Percentiles rank a stretch among this genome's conserved stretches.
Conservation (phyloP, 495 filamentous ascomycete species). For the Aspergillus conjunctus region DNA sequence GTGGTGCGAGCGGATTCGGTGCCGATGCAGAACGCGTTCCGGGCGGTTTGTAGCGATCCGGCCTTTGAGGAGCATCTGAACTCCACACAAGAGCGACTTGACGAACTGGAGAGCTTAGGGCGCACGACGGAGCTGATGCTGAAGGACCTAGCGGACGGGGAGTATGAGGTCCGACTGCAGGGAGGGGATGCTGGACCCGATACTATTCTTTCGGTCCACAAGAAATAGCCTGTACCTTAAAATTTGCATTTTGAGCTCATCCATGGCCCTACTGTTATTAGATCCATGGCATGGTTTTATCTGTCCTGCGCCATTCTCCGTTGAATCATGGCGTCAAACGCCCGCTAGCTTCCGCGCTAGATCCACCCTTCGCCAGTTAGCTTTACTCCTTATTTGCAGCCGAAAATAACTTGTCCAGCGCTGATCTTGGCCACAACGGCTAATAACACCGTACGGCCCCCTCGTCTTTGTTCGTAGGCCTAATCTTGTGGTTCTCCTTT, state of each 20-base stretch:
- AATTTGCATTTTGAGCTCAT: background rate
- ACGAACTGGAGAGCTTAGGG: conserved; percentile 87
- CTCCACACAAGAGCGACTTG: conserved; percentile 78
- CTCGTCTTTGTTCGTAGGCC: too few species aligned
- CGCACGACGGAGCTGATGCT: conserved; percentile 88
- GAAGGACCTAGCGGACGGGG: conserved; percentile 83
- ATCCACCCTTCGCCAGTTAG: too few species aligned
- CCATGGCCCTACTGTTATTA: too few species aligned
- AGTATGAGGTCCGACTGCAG: conserved; percentile 64
- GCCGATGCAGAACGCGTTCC: conserved; percentile 75
- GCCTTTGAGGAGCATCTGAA: conserved; percentile 82
- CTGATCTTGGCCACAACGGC: too few species aligned
- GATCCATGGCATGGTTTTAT: too few species aligned
- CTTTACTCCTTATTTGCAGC: too few species aligned
- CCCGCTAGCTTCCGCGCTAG: too few species aligned
- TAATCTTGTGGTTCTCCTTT: too few species aligned
- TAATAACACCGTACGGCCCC: too few species aligned
- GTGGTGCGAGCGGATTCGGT: conserved; percentile 83
- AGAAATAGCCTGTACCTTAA: background rate
- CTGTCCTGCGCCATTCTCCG: too few species aligned
- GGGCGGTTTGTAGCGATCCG: conserved; percentile 67
- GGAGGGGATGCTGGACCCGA: background rate
- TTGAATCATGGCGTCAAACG: too few species aligned
- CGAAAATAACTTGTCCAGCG: too few species aligned
- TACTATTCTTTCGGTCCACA: background rate